phyloP scores from a whole-genome alignment of 805 yeast species.

The Citeromyces matritensis region DNA sequence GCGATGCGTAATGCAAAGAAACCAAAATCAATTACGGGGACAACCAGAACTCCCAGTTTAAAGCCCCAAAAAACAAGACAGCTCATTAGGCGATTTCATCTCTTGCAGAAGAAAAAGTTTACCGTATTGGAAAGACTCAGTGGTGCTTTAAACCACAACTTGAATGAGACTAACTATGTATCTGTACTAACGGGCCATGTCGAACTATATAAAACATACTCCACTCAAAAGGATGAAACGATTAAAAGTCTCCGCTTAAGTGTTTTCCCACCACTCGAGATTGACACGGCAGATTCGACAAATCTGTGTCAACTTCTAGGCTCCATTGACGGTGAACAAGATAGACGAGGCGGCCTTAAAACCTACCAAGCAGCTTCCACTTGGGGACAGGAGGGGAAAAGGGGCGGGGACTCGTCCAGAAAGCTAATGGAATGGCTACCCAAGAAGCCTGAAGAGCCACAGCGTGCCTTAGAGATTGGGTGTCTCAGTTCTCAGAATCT shows the following conservation, averaged over 20 bases:
- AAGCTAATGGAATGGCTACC: slow-evolving; percentile 61
- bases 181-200: neutral
- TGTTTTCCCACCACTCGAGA: neutral
- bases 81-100: slow-evolving; percentile 67
- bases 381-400: slow-evolving; percentile 56
- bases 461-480: slow-evolving; percentile 68
- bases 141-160: slow-evolving; percentile 6
- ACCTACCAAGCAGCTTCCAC: slow-evolving; percentile 78
- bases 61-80: slow-evolving; percentile 63
- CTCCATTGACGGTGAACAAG: slow-evolving; percentile 2
- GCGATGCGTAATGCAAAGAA: slow-evolving; percentile 6
- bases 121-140: slow-evolving; percentile 19
- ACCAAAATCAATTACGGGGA: slow-evolving; percentile 16
- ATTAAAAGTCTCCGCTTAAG: neutral
- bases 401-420: slow-evolving; percentile 92
- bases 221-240: neutral
- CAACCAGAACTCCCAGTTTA: slow-evolving; percentile 18
- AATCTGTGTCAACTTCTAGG: neutral
- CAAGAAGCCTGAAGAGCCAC: slow-evolving; percentile 8
- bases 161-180: slow-evolving; percentile 9
- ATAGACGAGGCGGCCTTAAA: slow-evolving; percentile 50
- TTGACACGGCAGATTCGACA: neutral
- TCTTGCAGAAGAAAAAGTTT: slow-evolving; percentile 41
- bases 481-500: slow-evolving; percentile 54
- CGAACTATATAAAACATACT: neutral